Conservation (phyloP, 768 basidiomycete species). For the Suillus variegatus region DNA sequence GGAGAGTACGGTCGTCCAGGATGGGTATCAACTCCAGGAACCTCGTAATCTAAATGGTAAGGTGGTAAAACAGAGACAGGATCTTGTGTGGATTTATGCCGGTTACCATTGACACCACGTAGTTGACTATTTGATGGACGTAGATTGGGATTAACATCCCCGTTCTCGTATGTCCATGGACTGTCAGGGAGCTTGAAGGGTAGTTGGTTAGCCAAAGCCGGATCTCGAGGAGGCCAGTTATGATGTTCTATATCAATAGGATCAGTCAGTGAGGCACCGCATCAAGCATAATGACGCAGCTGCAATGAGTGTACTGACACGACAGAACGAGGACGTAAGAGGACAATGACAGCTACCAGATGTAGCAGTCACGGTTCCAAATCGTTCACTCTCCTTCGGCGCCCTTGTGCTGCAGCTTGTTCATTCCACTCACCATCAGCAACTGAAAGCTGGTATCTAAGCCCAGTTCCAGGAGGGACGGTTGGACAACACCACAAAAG, state of each 20-base stretch:
- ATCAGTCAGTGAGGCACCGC: conserved; percentile 32
- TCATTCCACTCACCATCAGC: conserved; percentile 76
- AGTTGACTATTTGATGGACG: conserved; percentile 56
- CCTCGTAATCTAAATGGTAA: conserved; percentile 72
- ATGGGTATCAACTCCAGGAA: conserved; percentile 32
- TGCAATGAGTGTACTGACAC: conserved; percentile 2
- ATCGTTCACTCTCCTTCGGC: conserved; percentile 11
- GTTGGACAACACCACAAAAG: conserved; percentile 87
- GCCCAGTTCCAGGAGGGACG: conserved; percentile 63
- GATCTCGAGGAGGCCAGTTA: conserved; percentile 79
- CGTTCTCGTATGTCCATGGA: conserved; percentile 89
- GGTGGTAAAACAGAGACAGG: conserved; percentile 60
- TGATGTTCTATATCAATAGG: conserved; percentile 27
- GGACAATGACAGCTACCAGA: conserved; percentile 9
- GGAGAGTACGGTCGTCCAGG: conserved; percentile 20
- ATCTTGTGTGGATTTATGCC: conserved; percentile 27
- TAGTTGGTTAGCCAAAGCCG: conserved; percentile 37
- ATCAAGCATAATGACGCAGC: conserved; percentile 12
- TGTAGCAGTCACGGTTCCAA: conserved; percentile 6
- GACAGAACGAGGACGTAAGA: conserved; percentile 8
- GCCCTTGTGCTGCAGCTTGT: conserved; percentile 30
- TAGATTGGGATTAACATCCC: conserved; percentile 72
- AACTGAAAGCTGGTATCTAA: conserved; percentile 72
- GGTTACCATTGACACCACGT: conserved; percentile 28
- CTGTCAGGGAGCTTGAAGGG: conserved; percentile 53